Conservation (phyloP, 768 basidiomycete genomes). For the Boletus rufocinnamomeus region DNA sequence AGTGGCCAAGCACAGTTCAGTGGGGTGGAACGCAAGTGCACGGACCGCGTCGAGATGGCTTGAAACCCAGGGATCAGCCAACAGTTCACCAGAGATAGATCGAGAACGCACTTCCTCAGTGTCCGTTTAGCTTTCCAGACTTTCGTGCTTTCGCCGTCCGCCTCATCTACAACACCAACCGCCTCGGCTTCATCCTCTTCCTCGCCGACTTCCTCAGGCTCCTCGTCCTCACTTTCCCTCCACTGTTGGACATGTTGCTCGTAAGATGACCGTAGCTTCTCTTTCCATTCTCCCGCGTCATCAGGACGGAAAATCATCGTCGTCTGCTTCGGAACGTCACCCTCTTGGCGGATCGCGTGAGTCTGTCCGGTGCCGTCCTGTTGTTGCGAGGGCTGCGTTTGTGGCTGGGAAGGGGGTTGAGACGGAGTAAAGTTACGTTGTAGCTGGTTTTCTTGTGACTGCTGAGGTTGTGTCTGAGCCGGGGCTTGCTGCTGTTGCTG, state of each 20-base stretch:
- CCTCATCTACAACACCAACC: constrained; percentile 54
- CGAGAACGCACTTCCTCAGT: constrained; percentile 75
- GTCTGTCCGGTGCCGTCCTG: constrained; percentile 20
- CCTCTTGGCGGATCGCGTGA: constrained; percentile 16
- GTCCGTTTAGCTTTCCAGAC: constrained; percentile 87
- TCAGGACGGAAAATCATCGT: constrained; percentile 89
- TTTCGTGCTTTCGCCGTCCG: constrained; percentile 69
- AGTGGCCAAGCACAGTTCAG: constrained; percentile 82
- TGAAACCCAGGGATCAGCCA: constrained; percentile 11
- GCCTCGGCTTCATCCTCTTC: constrained; percentile 67
- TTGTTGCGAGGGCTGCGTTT: constrained; percentile 20
- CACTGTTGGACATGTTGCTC: constrained; percentile 42
- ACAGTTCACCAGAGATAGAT: constrained; percentile 3
- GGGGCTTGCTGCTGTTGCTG: constrained; percentile 39
- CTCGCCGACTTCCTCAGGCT: constrained; percentile 67
- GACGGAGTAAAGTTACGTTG: constrained; percentile 20
- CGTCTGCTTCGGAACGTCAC: constrained; percentile 30
- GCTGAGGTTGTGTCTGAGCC: constrained; percentile 31
- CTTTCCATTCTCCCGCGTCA: constrained; percentile 84
- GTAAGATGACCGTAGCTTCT: constrained; percentile 67
- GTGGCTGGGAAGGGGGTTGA: constrained; percentile 39
- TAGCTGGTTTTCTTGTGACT: constrained; percentile 34
- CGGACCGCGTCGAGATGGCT: constrained; percentile 95
- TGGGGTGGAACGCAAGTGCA: constrained; percentile 87
- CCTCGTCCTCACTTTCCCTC: constrained; percentile 54